A percentile compares a stretch with the other conserved stretches of the same genome.
Evolutionary conservation across 2,329 filamentous ascomycete genomes (phyloP).

Genomic region (Fusarium xyrophilum): DNA sequence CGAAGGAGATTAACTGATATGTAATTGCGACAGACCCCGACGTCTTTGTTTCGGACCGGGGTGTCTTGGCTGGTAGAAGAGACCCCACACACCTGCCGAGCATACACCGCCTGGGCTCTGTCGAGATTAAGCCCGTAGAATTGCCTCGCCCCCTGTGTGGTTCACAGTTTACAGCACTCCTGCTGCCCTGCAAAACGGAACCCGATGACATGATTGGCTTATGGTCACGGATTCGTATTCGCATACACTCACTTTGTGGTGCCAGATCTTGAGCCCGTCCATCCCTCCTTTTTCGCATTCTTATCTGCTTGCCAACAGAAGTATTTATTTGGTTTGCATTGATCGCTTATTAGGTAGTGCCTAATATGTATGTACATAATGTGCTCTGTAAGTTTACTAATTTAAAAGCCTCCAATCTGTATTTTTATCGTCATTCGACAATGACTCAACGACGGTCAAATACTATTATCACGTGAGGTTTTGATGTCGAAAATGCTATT

Average conservation of each 20-base stretch:
- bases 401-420: background rate
- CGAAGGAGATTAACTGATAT: conserved; percentile 45
- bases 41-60: conserved; percentile 38
- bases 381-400: background rate
- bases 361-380: background rate
- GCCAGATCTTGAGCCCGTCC: conserved; percentile 26
- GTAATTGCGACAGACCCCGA: conserved; percentile 41
- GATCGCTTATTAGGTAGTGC: conserved; percentile 20
- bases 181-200: conserved; percentile 18
- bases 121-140: conserved; percentile 17
- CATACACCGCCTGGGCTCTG: conserved; percentile 29
- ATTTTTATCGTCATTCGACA: background rate
- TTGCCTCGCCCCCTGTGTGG: background rate
- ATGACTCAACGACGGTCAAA: background rate
- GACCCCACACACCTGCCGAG: conserved; percentile 23
- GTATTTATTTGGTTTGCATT: background rate
- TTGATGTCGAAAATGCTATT: background rate
- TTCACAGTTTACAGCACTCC: conserved; percentile 8
- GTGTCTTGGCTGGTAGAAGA: conserved; percentile 15
- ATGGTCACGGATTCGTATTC: conserved; percentile 33
- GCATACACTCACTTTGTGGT: conserved; percentile 23
- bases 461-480: background rate
- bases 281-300: conserved; percentile 35
- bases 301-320: conserved; percentile 25
- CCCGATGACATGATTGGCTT: conserved; percentile 23